Base-by-base conservation (phyloP, 1,284 basidiomycete species). In the Ceratobasidium papillatum region DNA sequence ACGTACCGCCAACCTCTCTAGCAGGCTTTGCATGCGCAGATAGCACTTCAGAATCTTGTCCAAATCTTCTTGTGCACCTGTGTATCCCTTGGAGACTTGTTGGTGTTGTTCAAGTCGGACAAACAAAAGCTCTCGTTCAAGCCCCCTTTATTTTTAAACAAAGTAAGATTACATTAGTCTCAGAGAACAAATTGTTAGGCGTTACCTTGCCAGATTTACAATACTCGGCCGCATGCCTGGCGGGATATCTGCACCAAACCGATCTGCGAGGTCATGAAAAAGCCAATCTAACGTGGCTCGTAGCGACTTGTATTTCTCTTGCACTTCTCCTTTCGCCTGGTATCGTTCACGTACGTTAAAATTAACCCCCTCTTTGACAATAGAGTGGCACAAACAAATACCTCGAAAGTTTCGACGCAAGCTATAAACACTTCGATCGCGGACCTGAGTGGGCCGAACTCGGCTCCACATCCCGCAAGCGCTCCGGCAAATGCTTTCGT, bases 1-100 rank as follows among this genome's bases (percentile, higher is more conserved):
- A 19, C 69, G 49, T 30, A 62, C 69, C 47, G 30, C 11, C 3
- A 72, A 19, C 9, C 58, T 1, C 19, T 62, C 38, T 2, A 72
- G 47, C 7, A 22, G 52, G 1, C 5, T 58, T 25, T 41, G 41
- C 12, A 62, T 72, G 5, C 69, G 25, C 8, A 32, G 30, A 38
- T 72, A 62, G 47, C 69, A 62, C 22, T 22, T 32, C 45, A 61
- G 2, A 25, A 65, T 30, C 8, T 65, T 32, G 9, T 36, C 32
- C 25, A 36, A 17, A 27, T 62, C 38, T 17, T 62, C 32, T 27
- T 22, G 9, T 4, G 59, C 59, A 3, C 22, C 41, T 2, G 25
- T n/a, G n/a, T 25, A 27, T 5, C 34, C 36, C 25, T 30, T 11
- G 14, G 3, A 7, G 19, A 38, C 36, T 59, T 17, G 5, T 59